Conservation (phyloP, 2,329 filamentous ascomycete genomes). For the Colletotrichum plurivorum region DNA sequence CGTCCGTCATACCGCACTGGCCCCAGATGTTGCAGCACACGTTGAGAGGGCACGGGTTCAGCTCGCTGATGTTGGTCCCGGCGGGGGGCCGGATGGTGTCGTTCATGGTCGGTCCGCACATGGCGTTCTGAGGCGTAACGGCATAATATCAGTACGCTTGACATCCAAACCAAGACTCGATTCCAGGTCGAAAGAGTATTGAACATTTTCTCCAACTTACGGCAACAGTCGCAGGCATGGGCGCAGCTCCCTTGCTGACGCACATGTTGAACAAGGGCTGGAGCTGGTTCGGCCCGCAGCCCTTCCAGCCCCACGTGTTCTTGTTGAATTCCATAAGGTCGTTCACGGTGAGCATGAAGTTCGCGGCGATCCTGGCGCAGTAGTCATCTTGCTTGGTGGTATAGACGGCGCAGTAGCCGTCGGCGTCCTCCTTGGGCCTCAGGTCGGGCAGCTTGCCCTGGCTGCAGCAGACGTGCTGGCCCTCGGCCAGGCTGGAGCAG, state of each 20-base stretch:
- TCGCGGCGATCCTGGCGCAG: conserved; percentile 51
- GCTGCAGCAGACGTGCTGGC: conserved; percentile 56
- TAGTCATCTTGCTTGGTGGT: conserved; percentile 48
- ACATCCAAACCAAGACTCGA: no score
- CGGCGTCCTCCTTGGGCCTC: conserved; percentile 48
- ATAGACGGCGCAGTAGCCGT: conserved; percentile 49
- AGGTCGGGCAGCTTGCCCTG: conserved; percentile 45
- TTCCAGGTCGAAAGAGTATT: no score
- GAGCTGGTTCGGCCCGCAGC: background rate
- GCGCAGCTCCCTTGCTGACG: conserved; percentile 6
- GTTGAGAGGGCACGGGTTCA: conserved; percentile 33
- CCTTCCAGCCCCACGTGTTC: conserved; percentile 52
- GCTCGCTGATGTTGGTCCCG: conserved; percentile 8
- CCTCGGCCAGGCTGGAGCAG: conserved; percentile 44
- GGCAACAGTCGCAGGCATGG: conserved; percentile 3
- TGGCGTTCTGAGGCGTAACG: no score
- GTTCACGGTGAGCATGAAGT: conserved; percentile 47
- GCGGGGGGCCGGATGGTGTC: background rate
- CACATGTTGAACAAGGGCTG: background rate
- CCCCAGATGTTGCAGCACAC: conserved; percentile 33
- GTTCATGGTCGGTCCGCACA: no score
- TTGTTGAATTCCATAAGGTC: conserved; percentile 56
- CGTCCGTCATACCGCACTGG: conserved; percentile 10
- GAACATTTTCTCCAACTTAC: background rate
- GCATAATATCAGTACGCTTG: no score